Evolutionary conservation across 208 protist species (phyloP), one percentile per base, ranked within the genome.

Genomic region (Leishmania mexicana): DNA sequence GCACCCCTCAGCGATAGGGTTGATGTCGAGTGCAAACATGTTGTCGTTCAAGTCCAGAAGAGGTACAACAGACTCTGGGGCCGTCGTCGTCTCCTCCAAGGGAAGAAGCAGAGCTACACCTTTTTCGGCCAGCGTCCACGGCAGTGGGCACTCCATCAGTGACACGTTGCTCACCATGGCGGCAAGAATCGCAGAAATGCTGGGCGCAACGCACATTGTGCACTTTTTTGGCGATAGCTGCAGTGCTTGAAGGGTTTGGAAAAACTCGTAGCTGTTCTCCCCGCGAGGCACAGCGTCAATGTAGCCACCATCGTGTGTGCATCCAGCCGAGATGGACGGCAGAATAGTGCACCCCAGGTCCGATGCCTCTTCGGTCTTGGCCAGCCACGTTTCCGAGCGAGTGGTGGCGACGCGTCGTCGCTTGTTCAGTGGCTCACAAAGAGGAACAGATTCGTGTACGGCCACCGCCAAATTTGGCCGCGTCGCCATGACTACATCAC

Each of bases 41-140:
- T 85, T 78, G 86, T 97, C 90, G 84, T 96, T 94, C 19, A 98
- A 83, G 80, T 98, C 93, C 2, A 96, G 87, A 73, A 90, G 84
- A 15, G 88, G 75, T 24, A 5, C 90, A 11, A 95, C 83, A 70
- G 88, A 83, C 21, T 86, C 65, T 45, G 13, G 42, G 35, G 28
- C 3, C 1, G 21, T 35, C 38, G 31, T 54, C 58, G 76, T 80
- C 60, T 76, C 58, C 45, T 17, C 2, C 2, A 83, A 38, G 6
- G 74, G 53, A 21, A 97, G 83, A 3, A 77, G 79, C 11, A 96
- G 68, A 1, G 89, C 92, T 31, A 95, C 85, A n/a, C 94, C 94
- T 67, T 94, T 94, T 53, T 87, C 93, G 5, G 94, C 93, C 21
- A 97, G 82, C 21, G 81, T 47, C 92, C 92, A 97, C 13, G 94